Evolutionary conservation across 768 basidiomycete species (phyloP), one percentile per base, ranked within the genome.

Genomic region (Amanita subjunquillea): DNA sequence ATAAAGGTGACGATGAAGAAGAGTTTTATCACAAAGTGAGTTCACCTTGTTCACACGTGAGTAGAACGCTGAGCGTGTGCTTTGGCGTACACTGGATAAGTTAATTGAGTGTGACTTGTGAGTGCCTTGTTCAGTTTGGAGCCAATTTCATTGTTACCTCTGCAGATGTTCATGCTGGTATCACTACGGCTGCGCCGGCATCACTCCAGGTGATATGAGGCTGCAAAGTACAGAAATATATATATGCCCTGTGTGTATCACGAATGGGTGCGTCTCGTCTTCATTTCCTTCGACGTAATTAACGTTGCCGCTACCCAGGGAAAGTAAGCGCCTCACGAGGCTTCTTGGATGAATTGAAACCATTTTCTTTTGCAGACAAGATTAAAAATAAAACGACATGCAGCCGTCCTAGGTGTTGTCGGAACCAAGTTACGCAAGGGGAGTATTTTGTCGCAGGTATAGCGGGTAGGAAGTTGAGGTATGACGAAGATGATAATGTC

Each of bases 121-220:
- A 42, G 60, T 57, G 17, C 59, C 42, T 6, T 54, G 12, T 32
- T 44, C 12, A 23, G 12, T 10, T 34, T 39, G 22, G 23, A 20
- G 6, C 39, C 40, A 34, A 36, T 38, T 9, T 32, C 6, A 29
- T 36, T 22, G 6, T 12, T 44, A 12, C 40, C 38, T 46, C 27
- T 3, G 23, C 29, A 76, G 74, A 4, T 77, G 74, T 50, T 61
- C 66, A 2, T 44, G 56, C 51, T 77, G 78, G 78, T 79, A 74
- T 51, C 78, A 80, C 51, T 75, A 72, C 51, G 78, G 74, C 5
- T 80, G 78, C 52, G 70, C 72, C 25, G 77, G 71, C 13, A 62
- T 79, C 37, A 51, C 45, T 10, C 41, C 61, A 2, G 62, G 58
- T 0, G 77, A 80, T 55, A 51, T 59, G 1, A 65, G 74, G n/a